These are phyloP conservation scores for Aspergillus sp. DNA, from an alignment of 2,329 filamentous ascomycete genomes.

Conservation along the genomic window DNA sequence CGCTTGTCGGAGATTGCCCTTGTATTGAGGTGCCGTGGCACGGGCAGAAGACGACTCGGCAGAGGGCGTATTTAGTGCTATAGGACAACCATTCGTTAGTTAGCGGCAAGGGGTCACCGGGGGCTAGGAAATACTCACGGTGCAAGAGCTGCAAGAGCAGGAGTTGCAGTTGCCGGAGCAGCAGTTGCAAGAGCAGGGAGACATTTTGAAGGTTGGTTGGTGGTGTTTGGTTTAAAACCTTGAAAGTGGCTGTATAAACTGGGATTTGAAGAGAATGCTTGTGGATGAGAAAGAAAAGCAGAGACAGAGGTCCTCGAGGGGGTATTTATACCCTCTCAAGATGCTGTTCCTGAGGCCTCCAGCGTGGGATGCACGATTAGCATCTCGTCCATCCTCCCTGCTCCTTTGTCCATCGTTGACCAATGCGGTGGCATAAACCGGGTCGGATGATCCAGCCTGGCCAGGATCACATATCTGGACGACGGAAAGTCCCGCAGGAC, in stretches of 20 bases:
- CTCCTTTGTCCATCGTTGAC: not conserved
- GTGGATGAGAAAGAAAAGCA: not conserved
- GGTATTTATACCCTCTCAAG: constrained; percentile 4
- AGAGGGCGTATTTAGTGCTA: constrained; percentile 11
- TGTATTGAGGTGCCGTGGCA: not conserved
- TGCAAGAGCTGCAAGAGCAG: constrained; percentile 12
- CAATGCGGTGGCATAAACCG: not conserved
- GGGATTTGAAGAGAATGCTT: not conserved
- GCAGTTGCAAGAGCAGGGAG: constrained; percentile 16
- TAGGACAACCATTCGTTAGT: constrained; percentile 3
- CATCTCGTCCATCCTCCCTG: not conserved
- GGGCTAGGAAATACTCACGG: not conserved
- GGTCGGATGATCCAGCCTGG: not conserved
- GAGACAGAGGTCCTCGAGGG: not conserved
- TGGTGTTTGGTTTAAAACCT: not conserved
- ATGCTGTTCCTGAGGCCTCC: constrained; percentile 5
- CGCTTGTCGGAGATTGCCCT: not conserved
- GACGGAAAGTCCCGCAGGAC: not conserved
- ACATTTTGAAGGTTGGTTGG: constrained; percentile 11
- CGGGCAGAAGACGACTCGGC: constrained; percentile 7
- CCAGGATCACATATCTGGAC: not conserved
- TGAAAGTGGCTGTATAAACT: not conserved
- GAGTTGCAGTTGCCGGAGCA: constrained; percentile 14
- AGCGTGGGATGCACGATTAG: constrained; percentile 4
- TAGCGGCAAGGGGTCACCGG: not conserved